Conservation (phyloP, 371 early-diverging fungal genomes). For the Rhizopus sp. region DNA sequence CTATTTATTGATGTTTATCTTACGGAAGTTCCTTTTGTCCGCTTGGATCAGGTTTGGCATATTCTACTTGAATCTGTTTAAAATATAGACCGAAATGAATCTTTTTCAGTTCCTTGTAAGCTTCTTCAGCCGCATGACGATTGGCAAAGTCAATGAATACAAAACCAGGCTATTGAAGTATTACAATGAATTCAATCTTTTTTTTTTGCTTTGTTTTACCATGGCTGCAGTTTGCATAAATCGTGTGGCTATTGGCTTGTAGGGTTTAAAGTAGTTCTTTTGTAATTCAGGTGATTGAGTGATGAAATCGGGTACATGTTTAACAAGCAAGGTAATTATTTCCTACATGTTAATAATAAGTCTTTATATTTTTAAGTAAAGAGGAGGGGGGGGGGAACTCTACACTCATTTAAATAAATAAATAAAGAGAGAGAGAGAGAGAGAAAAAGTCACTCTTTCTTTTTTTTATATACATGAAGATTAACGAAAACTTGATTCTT, state of each 20-base stretch:
- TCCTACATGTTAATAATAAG: background rate
- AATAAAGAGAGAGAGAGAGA: background rate
- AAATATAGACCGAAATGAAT: conserved; percentile 38
- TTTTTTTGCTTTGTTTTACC: conserved; percentile 23
- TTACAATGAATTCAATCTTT: background rate
- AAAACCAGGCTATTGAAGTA: conserved; percentile 31
- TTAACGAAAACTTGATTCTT: conserved; percentile 40
- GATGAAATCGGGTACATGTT: conserved; percentile 37
- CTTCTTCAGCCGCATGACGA: conserved; percentile 38
- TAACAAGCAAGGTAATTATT: conserved; percentile 37
- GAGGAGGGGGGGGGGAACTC: too few species aligned
- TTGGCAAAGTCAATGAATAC: conserved; percentile 54
- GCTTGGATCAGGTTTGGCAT: conserved; percentile 46
- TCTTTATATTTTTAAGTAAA: background rate
- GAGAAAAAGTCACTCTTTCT: conserved; percentile 1
- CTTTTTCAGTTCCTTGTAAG: conserved; percentile 28
- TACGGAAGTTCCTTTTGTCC: conserved; percentile 9
- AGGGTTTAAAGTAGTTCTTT: conserved; percentile 33
- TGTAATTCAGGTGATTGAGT: conserved; percentile 20
- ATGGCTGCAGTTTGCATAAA: conserved; percentile 38
- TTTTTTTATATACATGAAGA: conserved; percentile 22
- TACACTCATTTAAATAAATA: conserved; percentile 1
- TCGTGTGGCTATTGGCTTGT: conserved; percentile 33
- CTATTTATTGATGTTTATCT: background rate
- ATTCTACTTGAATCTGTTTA: conserved; percentile 42